phyloP scores from a whole-genome alignment of 257 asterid species.

The Phtheirospermum japonicum region DNA sequence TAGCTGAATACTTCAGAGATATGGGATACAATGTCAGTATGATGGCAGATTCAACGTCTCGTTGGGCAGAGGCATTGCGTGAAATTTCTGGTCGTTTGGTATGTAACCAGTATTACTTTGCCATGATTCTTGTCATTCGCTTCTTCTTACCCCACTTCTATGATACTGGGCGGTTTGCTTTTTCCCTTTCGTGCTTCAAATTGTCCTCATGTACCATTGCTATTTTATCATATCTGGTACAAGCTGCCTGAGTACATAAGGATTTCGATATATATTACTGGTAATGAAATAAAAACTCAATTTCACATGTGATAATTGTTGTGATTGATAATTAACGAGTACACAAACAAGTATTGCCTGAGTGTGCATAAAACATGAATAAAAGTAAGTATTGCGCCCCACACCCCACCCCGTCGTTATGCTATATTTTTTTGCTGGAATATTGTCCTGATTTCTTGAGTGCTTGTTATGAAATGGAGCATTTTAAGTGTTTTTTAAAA shows the following conservation, averaged over 20 bases:
- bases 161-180: conserved; percentile 17
- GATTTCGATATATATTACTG: background rate
- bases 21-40: conserved; percentile 99
- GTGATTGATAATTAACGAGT: conserved; percentile 1
- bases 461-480: conserved; percentile 19
- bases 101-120: conserved; percentile 34
- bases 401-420: too few relatives aligned
- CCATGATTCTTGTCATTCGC: background rate
- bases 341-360: too few relatives aligned
- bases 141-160: conserved; percentile 4
- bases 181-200: conserved; percentile 11
- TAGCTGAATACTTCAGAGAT: conserved; percentile 98
- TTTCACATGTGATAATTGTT: background rate
- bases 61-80: conserved; percentile 99
- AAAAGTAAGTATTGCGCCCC: too few relatives aligned
- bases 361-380: too few relatives aligned
- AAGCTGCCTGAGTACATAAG: background rate
- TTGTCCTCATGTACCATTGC: conserved; percentile 11
- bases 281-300: background rate
- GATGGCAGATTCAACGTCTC: conserved; percentile 99
- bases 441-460: background rate
- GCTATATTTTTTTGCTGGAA: background rate
- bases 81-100: conserved; percentile 99
- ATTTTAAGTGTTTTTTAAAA: background rate
- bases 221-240: conserved; percentile 8